These are phyloP conservation scores for Borealophlyctis nickersoniae DNA, from an alignment of 192 early-diverging fungal species.

Conservation along the genomic window DNA sequence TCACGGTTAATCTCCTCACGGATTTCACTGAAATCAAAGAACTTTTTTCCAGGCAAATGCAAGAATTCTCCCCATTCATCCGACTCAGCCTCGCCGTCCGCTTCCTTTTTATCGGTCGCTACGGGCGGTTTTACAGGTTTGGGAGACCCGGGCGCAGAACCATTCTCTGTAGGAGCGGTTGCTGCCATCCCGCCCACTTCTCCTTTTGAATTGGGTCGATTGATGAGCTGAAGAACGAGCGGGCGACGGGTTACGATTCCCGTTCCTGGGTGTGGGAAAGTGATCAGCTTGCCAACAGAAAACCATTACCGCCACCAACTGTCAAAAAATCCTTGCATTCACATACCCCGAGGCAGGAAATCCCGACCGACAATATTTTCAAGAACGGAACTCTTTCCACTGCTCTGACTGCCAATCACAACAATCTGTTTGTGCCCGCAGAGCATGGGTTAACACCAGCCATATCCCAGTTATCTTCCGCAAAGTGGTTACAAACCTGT, in stretches of 20 bases:
- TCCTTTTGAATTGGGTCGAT: slow-evolving; percentile 70
- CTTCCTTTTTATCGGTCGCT: no score
- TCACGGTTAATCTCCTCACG: slow-evolving; percentile 92
- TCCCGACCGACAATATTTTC: slow-evolving; percentile 98
- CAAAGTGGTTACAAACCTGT: slow-evolving; percentile 39
- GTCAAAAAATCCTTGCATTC: no score
- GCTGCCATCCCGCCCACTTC: slow-evolving; percentile 53
- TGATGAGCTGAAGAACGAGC: slow-evolving; percentile 95
- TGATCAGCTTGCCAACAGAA: not conserved
- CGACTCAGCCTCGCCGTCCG: slow-evolving; percentile 47
- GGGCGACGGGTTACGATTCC: slow-evolving; percentile 98
- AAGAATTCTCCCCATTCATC: slow-evolving; percentile 99
- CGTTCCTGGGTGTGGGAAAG: slow-evolving; percentile 53
- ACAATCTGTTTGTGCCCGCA: no score
- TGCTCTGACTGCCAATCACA: slow-evolving; percentile 51
- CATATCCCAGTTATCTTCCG: no score
- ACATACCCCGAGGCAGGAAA: slow-evolving; percentile 85
- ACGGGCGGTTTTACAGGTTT: slow-evolving; percentile 15
- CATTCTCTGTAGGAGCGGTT: slow-evolving; percentile 31
- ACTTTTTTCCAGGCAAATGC: slow-evolving; percentile 96
- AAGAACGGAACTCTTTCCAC: slow-evolving; percentile 95
- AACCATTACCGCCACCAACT: no score
- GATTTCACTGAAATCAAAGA: slow-evolving; percentile 94
- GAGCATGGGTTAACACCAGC: no score
- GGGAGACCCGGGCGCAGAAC: slow-evolving; percentile 7